Percentiles rank a stretch among this genome's conserved stretches.
These are phyloP conservation scores for Hyphopichia homilentoma DNA, from an alignment of 805 yeast species.

Conservation along the genomic window DNA sequence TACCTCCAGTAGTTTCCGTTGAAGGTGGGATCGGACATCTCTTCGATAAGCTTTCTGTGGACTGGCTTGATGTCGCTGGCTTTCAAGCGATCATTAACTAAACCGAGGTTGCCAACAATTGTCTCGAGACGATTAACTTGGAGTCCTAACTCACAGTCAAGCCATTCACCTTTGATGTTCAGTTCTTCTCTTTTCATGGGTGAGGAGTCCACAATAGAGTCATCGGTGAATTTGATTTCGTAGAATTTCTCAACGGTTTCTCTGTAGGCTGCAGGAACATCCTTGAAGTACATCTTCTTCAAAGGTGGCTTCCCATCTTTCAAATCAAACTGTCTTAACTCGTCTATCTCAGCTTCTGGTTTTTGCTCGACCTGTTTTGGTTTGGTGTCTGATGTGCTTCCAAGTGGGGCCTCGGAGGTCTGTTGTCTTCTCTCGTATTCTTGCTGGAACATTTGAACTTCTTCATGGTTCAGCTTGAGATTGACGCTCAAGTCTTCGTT, in stretches of 20 bases:
- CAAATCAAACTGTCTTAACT: not conserved
- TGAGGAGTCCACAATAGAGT: not conserved
- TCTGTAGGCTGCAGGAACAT: constrained; percentile 15
- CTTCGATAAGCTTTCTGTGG: constrained; percentile 67
- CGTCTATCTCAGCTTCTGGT: constrained; percentile 2
- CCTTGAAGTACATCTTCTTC: constrained; percentile 20
- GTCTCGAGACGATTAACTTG: constrained; percentile 1
- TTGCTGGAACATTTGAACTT: constrained; percentile 11
- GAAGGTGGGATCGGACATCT: constrained; percentile 53
- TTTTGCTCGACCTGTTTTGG: constrained; percentile 10
- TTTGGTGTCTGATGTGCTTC: constrained; percentile 15
- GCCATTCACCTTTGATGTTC: not conserved
- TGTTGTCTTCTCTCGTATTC: constrained; percentile 35
- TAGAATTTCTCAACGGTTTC: constrained; percentile 23
- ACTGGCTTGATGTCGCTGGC: constrained; percentile 21
- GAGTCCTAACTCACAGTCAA: constrained; percentile 1
- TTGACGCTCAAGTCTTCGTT: constrained; percentile 37
- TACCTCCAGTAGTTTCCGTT: constrained; percentile 63
- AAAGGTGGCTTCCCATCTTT: constrained; percentile 7
- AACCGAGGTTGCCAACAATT: constrained; percentile 1
- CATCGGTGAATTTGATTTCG: not conserved
- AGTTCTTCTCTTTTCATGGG: not conserved
- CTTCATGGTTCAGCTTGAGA: constrained; percentile 9
- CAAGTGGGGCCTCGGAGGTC: constrained; percentile 6
- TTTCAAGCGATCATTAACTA: constrained; percentile 1